Evolutionary conservation across 805 yeast genomes (phyloP), one percentile per base, ranked within the genome.

Genomic region (Metschnikowia chrysomelidarum): DNA sequence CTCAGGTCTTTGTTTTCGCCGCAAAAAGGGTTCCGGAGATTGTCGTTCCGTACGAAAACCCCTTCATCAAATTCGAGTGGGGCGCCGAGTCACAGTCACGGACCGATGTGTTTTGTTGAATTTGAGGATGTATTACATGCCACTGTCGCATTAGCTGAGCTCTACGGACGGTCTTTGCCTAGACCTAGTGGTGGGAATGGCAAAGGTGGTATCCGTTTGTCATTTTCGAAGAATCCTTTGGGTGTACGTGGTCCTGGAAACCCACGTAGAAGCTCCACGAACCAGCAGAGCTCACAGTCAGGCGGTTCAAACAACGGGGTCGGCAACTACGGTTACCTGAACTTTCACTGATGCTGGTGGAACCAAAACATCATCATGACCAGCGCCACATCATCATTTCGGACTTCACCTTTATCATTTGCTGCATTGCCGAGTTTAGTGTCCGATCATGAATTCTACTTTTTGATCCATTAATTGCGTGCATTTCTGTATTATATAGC

Each of bases 31-130:
- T 93, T 93, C 68, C 82, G 95, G 57, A 71, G 98, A 36, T 72
- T 93, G 34, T 85, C 95, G 13, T 93, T 93, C 69, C 75, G 96
- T 50, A 89, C 94, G 12, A 87, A 88, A 61, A 62, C 60, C 40
- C 63, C 57, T 41, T 27, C 43, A 4, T 27, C 47, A 7, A 34
- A 38, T 45, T 60, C 17, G 41, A 43, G 43, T 40, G 50, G 41
- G 50, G 41, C 47, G 12, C 35, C 55, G 16, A 47, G 53, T 27
- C 66, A 62, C 40, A 75, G 76, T 47, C 94, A 84, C 64, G 98
- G 98, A 4, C 98, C 98, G 36, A 93, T 93, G 98, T 93, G 98
- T 62, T 93, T 93, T 71, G 98, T 93, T 36, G 98, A 93, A 67
- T 93, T 93, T 66, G 98, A 93, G 51, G 97, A 91, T 59, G 95